Conservation (phyloP, 2,329 filamentous ascomycete species). For the Xylaria sp. region DNA sequence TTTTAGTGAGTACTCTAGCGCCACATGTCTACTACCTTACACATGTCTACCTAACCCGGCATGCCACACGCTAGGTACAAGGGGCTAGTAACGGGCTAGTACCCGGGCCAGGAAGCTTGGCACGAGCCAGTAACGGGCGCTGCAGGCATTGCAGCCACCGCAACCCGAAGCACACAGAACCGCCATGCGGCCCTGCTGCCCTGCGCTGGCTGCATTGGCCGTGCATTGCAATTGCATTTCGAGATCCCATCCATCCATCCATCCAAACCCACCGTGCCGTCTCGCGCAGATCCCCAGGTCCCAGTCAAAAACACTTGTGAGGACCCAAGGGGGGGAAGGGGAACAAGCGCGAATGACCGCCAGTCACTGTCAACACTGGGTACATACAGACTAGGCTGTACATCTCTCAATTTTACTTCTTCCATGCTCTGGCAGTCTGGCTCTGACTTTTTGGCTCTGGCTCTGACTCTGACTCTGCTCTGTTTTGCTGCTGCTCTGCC, state of each 20-base stretch:
- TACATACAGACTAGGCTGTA: conserved; percentile 7
- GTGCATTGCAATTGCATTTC: conserved; percentile 23
- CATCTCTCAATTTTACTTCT: conserved; percentile 10
- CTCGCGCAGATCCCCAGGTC: conserved; percentile 18
- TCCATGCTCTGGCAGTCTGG: too few species aligned
- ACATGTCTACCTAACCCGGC: too few species aligned
- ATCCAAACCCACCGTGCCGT: background rate
- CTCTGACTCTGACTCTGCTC: conserved; percentile 15
- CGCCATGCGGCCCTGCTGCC: too few species aligned
- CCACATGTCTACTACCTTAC: conserved; percentile 9
- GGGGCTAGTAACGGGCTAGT: background rate
- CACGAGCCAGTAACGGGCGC: background rate
- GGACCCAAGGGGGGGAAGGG: conserved; percentile 27
- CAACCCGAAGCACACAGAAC: background rate
- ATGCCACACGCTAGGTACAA: conserved; percentile 9
- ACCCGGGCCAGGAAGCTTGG: conserved; percentile 19
- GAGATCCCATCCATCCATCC: conserved; percentile 12
- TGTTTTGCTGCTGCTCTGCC: conserved; percentile 16
- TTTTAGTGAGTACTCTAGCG: conserved; percentile 17
- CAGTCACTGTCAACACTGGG: conserved; percentile 9
- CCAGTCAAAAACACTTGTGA: conserved; percentile 22
- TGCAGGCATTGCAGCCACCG: background rate
- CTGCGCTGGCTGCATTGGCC: background rate
- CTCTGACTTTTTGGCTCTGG: conserved; percentile 4
- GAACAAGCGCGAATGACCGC: conserved; percentile 27